Base-by-base conservation (phyloP, 805 yeast genomes). In the Pichia kluyveri region DNA sequence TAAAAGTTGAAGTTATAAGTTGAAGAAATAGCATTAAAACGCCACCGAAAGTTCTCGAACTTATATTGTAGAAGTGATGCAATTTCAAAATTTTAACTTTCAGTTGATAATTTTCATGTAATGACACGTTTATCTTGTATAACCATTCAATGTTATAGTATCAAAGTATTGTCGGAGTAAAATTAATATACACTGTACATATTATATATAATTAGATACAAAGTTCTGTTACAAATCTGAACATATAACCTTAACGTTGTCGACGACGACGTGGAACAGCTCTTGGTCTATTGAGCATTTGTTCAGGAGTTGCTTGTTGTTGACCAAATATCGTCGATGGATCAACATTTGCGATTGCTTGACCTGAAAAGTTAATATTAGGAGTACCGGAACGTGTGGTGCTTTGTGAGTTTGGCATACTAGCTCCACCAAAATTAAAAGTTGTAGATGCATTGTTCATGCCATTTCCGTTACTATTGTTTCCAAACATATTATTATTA, bases 301-400 rank as follows among this genome's bases (percentile, higher is more conserved):
- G 15, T 15, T 7, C 17, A 12, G 17, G 17, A 15, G 15, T 34
- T 39, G 41, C 18, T 39, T 14, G 41, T 8, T n/a, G 34, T 17
- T 26, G 42, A 7, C 42, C 42, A 30, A 62, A 62, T 17, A 61
- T 50, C 4, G 62, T 44, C 2, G 64, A 51, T 2, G 67, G 67
- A 47, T 60, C 68, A 40, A 14, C 12, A 34, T 12, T 34, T 7
- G 60, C 50, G 11, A 44, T 46, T 8, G 53, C 51, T 19, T 55
- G 52, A 10, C 67, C 68, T 2, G 66, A 53, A 48, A 65, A 64
- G 44, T 64, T 60, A 54, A 64, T 56, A 49, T 55, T 60, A 18
- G 69, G 69, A 5, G 67, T 60, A 3, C 63, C 55, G 4, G 65
- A 54, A 37, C 52, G 40, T 17, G 42, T 44, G 26, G 19, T 14